Evolutionary conservation across 2,329 filamentous ascomycete species (phyloP).

Genomic region (Phaeosphaeriaceae sp.): DNA sequence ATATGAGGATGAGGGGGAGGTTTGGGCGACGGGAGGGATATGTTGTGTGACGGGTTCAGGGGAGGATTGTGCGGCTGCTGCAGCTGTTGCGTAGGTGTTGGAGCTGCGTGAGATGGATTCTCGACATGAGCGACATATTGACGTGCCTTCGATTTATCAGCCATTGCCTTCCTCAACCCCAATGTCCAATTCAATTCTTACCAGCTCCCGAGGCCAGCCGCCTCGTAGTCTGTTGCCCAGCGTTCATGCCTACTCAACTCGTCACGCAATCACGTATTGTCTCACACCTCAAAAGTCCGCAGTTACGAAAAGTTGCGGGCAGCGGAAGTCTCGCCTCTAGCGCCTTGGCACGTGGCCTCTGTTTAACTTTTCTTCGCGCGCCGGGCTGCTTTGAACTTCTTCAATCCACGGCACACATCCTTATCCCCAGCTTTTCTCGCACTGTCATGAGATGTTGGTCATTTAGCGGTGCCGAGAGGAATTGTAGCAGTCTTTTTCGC

Average conservation of each 20-base stretch:
- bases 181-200: constrained; percentile 26
- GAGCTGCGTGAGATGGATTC: constrained; percentile 44
- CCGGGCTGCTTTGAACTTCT: constrained; percentile 27
- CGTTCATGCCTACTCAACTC: constrained; percentile 53
- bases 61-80: constrained; percentile 47
- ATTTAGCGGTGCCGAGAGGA: constrained; percentile 91
- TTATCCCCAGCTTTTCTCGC: constrained; percentile 86
- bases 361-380: constrained; percentile 26
- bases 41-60: constrained; percentile 35
- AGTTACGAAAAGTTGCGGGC: constrained; percentile 32
- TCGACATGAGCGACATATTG: constrained; percentile 56
- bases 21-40: constrained; percentile 43
- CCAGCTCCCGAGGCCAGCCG: constrained; percentile 51
- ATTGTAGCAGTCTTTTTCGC: constrained; percentile 87
- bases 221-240: constrained; percentile 53
- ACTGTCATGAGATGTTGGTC: constrained; percentile 74
- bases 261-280: constrained; percentile 14
- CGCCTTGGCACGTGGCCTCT: constrained; percentile 19
- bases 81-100: constrained; percentile 41
- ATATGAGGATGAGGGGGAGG: constrained; percentile 54
- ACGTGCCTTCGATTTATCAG: constrained; percentile 46
- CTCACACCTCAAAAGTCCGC: constrained; percentile 11
- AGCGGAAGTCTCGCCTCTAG: constrained; percentile 40
- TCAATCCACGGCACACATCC: constrained; percentile 70
- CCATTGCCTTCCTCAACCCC: constrained; percentile 7